Evolutionary conservation across 2,329 filamentous ascomycete genomes (phyloP).

Genomic region (Pseudogymnoascus sp.): DNA sequence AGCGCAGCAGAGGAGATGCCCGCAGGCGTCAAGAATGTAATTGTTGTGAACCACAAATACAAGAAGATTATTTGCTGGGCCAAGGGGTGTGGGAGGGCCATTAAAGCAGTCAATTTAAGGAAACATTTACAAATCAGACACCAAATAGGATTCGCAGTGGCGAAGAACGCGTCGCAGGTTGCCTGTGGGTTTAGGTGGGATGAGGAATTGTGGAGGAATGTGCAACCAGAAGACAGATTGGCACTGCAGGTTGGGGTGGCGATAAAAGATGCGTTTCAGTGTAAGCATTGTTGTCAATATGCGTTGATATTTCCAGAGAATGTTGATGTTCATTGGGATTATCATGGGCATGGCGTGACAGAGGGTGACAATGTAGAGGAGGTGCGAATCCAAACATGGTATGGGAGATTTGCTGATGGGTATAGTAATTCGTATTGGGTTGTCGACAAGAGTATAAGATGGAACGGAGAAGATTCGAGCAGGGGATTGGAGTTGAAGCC

Average conservation of each 20-base stretch:
- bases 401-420: too few relatives aligned
- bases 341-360: too few relatives aligned
- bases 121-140: background rate
- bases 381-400: too few relatives aligned
- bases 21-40: background rate
- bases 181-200: background rate
- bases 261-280: background rate
- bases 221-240: background rate
- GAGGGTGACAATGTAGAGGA: too few relatives aligned
- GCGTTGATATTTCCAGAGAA: background rate
- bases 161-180: background rate
- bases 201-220: background rate
- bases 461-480: too few relatives aligned
- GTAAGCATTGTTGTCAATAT: background rate
- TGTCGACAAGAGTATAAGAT: too few relatives aligned
- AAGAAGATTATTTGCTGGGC: background rate
- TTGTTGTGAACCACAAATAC: background rate
- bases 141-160: background rate
- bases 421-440: too few relatives aligned
- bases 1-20: background rate
- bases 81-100: background rate
- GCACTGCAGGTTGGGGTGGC: background rate
- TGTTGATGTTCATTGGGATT: background rate
- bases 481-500: too few relatives aligned
- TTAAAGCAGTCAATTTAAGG: background rate